Evolutionary conservation across 768 basidiomycete genomes (phyloP).

Genomic region (Serpula lacrymans): DNA sequence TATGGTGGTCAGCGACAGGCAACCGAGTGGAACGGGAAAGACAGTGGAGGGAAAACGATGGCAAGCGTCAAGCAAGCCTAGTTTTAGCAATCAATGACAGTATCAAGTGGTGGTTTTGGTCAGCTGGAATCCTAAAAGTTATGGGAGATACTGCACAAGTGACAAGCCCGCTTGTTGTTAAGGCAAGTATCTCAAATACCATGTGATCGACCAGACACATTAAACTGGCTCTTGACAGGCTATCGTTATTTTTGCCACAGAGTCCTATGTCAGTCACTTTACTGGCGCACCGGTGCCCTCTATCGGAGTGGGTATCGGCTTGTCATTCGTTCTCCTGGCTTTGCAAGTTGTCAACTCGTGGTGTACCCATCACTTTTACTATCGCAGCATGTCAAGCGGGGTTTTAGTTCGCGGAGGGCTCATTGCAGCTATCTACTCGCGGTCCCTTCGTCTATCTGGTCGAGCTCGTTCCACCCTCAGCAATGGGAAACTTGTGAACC

Average conservation of each 20-base stretch:
- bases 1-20: conserved; percentile 58
- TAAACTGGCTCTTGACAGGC: conserved; percentile 39
- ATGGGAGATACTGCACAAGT: conserved; percentile 72
- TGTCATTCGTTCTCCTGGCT: conserved; percentile 63
- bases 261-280: conserved; percentile 52
- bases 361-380: conserved; percentile 81
- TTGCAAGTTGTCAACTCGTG: conserved; percentile 68
- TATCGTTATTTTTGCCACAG: conserved; percentile 65
- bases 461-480: conserved; percentile 76
- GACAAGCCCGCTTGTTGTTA: conserved; percentile 74
- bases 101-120: conserved; percentile 78
- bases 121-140: conserved; percentile 53
- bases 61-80: conserved; percentile 61
- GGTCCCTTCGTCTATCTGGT: conserved; percentile 71
- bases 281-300: conserved; percentile 35
- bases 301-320: conserved; percentile 65
- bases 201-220: too few species aligned
- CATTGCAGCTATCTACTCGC: conserved; percentile 82
- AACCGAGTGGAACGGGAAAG: conserved; percentile 53
- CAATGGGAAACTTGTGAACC: conserved; percentile 89
- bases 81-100: conserved; percentile 72
- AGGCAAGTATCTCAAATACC: conserved; percentile 40
- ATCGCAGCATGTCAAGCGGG: conserved; percentile 67
- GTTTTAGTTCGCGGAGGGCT: conserved; percentile 81
- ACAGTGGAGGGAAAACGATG: conserved; percentile 60